Conservation (phyloP, 1,284 basidiomycete species). For the Cutaneotrichosporon arboriforme region DNA sequence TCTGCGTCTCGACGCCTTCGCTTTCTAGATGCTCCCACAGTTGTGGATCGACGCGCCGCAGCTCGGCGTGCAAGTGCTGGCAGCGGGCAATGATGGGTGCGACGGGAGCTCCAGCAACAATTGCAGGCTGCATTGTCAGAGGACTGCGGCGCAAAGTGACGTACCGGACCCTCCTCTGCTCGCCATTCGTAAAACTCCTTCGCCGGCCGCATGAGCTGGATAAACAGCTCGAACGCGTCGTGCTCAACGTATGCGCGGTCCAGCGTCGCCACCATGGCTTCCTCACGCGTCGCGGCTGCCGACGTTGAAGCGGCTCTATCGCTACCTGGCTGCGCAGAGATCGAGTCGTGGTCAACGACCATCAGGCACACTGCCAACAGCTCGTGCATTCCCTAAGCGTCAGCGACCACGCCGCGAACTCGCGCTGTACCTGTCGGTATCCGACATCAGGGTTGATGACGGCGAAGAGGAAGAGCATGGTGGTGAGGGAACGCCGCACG, state of each 20-base stretch:
- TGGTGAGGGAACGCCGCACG: constrained; percentile 72
- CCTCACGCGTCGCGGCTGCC: constrained; percentile 2
- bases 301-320: constrained; percentile 6
- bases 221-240: constrained; percentile 78
- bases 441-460: constrained; percentile 70
- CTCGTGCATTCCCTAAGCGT: constrained; percentile 88
- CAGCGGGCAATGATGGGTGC: constrained; percentile 78
- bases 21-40: constrained; percentile 68
- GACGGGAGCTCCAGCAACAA: constrained; percentile 33
- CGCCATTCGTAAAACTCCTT: constrained; percentile 86
- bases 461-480: constrained; percentile 77
- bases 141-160: constrained; percentile 9
- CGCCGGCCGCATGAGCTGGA: constrained; percentile 66
- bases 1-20: constrained; percentile 82
- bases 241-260: constrained; percentile 47
- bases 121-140: not conserved
- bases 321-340: constrained; percentile 30
- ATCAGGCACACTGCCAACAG: constrained; percentile 77
- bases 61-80: constrained; percentile 67
- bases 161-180: constrained; percentile 48
- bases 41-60: constrained; percentile 74
- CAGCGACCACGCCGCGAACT: not conserved
- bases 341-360: constrained; percentile 74
- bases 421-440: constrained; percentile 56
- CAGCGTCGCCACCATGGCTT: constrained; percentile 35